Percentiles rank a stretch among this genome's conserved stretches.
phyloP scores from a whole-genome alignment of 305 asterid genomes.

The Solanum chacoense region DNA sequence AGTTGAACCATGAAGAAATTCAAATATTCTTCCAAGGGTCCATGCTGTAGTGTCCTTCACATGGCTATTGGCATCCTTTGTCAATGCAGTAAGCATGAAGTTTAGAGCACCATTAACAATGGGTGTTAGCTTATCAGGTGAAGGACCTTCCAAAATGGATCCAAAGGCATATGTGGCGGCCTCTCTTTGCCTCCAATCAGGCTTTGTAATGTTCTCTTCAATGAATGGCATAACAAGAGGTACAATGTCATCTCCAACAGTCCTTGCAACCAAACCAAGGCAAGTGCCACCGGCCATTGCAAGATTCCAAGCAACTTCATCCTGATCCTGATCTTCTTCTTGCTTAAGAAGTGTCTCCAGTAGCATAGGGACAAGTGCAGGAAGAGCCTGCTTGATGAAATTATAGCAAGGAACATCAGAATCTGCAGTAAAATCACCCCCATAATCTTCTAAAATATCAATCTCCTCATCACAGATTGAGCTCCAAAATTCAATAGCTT shows the following conservation, averaged over 20 bases:
- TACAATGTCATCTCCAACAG: neutral
- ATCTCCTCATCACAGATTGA: neutral
- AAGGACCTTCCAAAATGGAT: neutral
- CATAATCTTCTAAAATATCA: neutral
- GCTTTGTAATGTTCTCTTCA: neutral
- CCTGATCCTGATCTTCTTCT: neutral
- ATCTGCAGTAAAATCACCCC: neutral
- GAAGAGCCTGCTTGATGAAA: neutral
- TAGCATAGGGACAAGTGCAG: neutral
- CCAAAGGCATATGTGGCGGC: neutral
- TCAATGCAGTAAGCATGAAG: neutral
- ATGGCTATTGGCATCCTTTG: neutral
- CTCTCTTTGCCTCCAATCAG: neutral
- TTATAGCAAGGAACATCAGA: neutral
- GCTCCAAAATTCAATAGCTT: neutral
- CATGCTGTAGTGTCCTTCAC: neutral
- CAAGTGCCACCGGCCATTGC: neutral
- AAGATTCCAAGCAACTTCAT: neutral
- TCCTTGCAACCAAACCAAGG: neutral
- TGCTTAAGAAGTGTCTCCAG: neutral
- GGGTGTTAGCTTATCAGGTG: neutral
- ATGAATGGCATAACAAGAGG: neutral
- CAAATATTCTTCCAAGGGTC: neutral
- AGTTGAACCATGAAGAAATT: neutral
- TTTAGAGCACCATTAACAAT: neutral